These are phyloP conservation scores for Coprinopsis cinerea DNA, from an alignment of 768 basidiomycete species.

Conservation along the genomic window DNA sequence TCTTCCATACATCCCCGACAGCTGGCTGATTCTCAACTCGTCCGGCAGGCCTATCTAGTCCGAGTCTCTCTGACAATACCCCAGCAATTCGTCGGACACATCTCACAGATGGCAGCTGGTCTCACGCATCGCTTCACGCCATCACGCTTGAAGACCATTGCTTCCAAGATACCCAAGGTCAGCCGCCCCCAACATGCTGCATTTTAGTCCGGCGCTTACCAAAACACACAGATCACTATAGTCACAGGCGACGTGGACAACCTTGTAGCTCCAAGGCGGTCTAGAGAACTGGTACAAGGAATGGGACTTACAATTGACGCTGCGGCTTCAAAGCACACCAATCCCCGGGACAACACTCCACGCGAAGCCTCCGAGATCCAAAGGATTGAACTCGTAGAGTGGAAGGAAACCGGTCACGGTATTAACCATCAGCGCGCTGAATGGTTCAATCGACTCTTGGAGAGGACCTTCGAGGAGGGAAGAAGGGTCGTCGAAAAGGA, in stretches of 20 bases:
- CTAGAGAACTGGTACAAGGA: too few relatives aligned
- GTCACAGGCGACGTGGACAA: slow-evolving; percentile 66
- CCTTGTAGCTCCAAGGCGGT: slow-evolving; percentile 48
- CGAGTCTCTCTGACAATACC: slow-evolving; percentile 49
- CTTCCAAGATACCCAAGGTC: slow-evolving; percentile 57
- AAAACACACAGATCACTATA: slow-evolving; percentile 60
- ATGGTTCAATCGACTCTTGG: slow-evolving; percentile 52
- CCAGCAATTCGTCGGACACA: slow-evolving; percentile 52
- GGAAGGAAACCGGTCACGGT: slow-evolving; percentile 61
- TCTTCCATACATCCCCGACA: not conserved
- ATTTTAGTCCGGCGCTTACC: too few relatives aligned
- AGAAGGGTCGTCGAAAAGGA: slow-evolving; percentile 18
- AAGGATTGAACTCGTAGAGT: slow-evolving; percentile 50
- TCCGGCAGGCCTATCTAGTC: slow-evolving; percentile 34
- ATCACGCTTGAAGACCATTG: slow-evolving; percentile 42
- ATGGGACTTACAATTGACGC: too few relatives aligned
- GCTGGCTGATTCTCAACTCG: not conserved
- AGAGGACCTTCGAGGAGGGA: slow-evolving; percentile 49
- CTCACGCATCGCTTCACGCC: slow-evolving; percentile 56
- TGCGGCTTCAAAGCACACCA: too few relatives aligned
- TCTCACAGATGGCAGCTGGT: slow-evolving; percentile 71
- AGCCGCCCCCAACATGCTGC: too few relatives aligned
- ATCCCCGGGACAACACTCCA: too few relatives aligned
- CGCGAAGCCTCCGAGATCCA: slow-evolving; percentile 56
- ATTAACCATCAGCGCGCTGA: slow-evolving; percentile 43